Conservation (phyloP, 805 yeast genomes). For the Wickerhamomyces queroliae region DNA sequence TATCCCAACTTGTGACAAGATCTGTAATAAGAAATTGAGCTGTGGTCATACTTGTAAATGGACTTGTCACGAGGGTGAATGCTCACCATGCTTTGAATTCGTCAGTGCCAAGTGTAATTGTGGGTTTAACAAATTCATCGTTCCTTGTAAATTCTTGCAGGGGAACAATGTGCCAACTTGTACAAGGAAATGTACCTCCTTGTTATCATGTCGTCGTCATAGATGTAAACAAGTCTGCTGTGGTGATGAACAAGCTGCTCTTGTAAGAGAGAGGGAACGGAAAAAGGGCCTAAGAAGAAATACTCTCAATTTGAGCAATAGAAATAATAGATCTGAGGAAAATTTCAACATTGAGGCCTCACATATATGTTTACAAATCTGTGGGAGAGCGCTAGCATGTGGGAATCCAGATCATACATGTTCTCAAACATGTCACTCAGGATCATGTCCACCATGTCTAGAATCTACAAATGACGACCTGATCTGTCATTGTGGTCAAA, state of each 20-base stretch:
- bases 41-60: constrained; percentile 78
- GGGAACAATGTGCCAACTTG: constrained; percentile 55
- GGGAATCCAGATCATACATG: constrained; percentile 55
- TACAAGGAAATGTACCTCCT: constrained; percentile 63
- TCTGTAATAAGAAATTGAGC: constrained; percentile 54
- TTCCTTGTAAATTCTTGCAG: constrained; percentile 58
- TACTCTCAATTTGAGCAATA: constrained; percentile 15
- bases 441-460: constrained; percentile 74
- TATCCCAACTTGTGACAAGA: constrained; percentile 64
- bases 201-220: constrained; percentile 77
- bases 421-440: constrained; percentile 67
- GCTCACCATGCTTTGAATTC: constrained; percentile 58
- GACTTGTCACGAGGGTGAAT: constrained; percentile 73
- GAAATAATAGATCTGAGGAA: constrained; percentile 36
- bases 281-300: constrained; percentile 46
- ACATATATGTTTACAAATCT: constrained; percentile 66
- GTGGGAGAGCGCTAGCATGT: constrained; percentile 60
- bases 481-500: constrained; percentile 75
- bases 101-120: constrained; percentile 59
- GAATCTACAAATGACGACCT: constrained; percentile 78
- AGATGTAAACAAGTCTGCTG: constrained; percentile 70
- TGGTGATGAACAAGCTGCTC: constrained; percentile 55
- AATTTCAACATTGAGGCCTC: constrained; percentile 59
- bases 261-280: constrained; percentile 37
- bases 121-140: constrained; percentile 45